A percentile compares a stretch with the other conserved stretches of the same genome.
Evolutionary conservation across 1,284 basidiomycete genomes (phyloP).

Genomic region (Ceratorhiza oryzae-sativae): DNA sequence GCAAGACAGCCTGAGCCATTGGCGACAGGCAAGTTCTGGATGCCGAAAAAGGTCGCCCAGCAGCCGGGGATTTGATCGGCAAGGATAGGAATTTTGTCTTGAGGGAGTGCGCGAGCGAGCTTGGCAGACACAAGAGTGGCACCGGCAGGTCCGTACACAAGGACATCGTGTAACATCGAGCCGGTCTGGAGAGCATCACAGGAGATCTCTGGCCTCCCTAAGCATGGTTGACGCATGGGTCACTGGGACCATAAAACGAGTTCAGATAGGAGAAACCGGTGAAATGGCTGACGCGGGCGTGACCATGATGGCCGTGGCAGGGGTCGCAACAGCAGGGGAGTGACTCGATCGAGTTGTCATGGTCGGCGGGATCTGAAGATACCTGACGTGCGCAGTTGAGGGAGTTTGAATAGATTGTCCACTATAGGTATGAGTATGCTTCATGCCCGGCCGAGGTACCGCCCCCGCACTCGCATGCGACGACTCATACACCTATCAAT

Average conservation of each 20-base stretch:
- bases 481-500: constrained; percentile 13
- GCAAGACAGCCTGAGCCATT: too few relatives aligned
- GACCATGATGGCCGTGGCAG: not conserved
- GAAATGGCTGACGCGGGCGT: constrained; percentile 5
- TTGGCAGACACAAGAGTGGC: too few relatives aligned
- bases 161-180: too few relatives aligned
- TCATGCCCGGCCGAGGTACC: not conserved
- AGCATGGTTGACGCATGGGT: too few relatives aligned
- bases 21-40: too few relatives aligned
- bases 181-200: too few relatives aligned
- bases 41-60: too few relatives aligned
- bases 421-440: not conserved
- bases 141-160: too few relatives aligned
- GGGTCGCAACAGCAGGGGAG: not conserved
- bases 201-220: too few relatives aligned
- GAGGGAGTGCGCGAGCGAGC: too few relatives aligned
- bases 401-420: not conserved
- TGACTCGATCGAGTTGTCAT: not conserved
- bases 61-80: too few relatives aligned
- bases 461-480: not conserved
- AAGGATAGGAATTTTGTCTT: too few relatives aligned
- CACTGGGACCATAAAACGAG: not conserved
- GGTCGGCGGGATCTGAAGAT: not conserved
- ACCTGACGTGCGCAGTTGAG: not conserved
- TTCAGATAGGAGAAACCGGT: not conserved